Base-by-base conservation (phyloP, 306 rosid species). In the Betula pendula region DNA sequence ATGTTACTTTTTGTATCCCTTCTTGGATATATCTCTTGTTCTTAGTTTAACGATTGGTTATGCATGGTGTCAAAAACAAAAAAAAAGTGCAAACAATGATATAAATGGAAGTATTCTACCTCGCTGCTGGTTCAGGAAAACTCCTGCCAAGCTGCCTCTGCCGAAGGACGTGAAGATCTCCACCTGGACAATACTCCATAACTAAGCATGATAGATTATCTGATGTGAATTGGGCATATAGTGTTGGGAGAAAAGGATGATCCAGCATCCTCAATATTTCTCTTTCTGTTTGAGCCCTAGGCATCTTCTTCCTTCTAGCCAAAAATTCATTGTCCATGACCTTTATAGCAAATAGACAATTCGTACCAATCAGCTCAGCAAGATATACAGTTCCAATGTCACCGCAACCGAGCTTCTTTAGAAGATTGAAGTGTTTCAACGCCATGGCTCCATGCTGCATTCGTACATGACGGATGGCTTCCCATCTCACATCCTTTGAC, bases 171-270 rank as follows among this genome's bases (percentile, higher is more conserved):
- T 95, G 99, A 79, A 95, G 99, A 87, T 95, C 99, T 80, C 99
- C 99, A 12, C 99, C 99, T 65, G 99, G 99, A 84, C 99, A 95
- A 83, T 87, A 92, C 86, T 95, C 99, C 99, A 91, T 95, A 79
- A 92, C 90, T 70, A 95, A 86, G 79, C 99, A 95, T n/a, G 99
- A 90, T 72, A 95, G 82, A 81, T 92, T 95, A 87, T 92, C 97
- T 55, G 97, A 87, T 43, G 97, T 88, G 67, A 95, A 95, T 72
- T 95, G 97, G 35, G 89, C 84, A 88, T 89, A 95, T 38, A 95
- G 79, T 45, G 99, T 95, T 7, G 99, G 99, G 77, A 95, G 97
- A 81, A 95, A 95, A 48, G 99, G 99, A 85, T 95, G 99, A 80
- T 95, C 99, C 70, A 95, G 88, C 91, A 89, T 92, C 78, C 94